Base-by-base conservation (phyloP, 2,329 filamentous ascomycete species). In the Colletotrichum chlorophyti region DNA sequence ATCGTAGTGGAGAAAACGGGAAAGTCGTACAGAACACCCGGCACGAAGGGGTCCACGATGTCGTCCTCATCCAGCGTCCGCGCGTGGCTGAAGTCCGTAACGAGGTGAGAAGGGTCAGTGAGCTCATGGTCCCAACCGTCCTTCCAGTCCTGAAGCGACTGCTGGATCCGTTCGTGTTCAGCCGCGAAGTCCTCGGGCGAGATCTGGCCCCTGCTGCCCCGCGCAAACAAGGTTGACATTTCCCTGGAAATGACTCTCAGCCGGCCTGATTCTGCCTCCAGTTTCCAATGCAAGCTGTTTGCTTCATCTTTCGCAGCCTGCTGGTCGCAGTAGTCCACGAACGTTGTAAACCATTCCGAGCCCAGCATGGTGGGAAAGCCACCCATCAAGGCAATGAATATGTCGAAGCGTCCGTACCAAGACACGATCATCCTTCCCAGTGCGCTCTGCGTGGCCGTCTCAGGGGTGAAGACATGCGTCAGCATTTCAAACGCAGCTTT, bases 331-430 rank as follows among this genome's bases (percentile, higher is more conserved):
- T 85, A 89, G 3, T 86, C 78, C 38, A 88, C 79, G 53, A 85
- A 83, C 7, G 80, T 77, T 2, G 82, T 78, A 67, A 94, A 93
- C 93, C 93, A 98, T 59, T 92, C 87, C 42, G 87, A 83, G 6
- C 88, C 82, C 12, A 98, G 79, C 2, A 88, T 83, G 1, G 91
- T 87, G 64, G 88, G 86, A 64, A 90, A 90, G 1, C 91, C 90
- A 21, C 91, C 91, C 80, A 97, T 87, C 61, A 97, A 83, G 1
- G 91, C 90, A 6, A 91, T 87, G 55, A 93, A 91, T 9, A 93
- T 82, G 71, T 98, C 95, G 69, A 96, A 96, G 31, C 93, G 88
- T 26, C 87, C 83, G 71, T 97, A 97, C 95, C 95, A 98, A n/a
- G 83, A 81, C 46, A 96, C 82, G 40, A 95, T 86, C 66, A 90